These are phyloP conservation scores for Picochlorum sp. DNA, from an alignment of 139 green algal genomes.

Conservation along the genomic window DNA sequence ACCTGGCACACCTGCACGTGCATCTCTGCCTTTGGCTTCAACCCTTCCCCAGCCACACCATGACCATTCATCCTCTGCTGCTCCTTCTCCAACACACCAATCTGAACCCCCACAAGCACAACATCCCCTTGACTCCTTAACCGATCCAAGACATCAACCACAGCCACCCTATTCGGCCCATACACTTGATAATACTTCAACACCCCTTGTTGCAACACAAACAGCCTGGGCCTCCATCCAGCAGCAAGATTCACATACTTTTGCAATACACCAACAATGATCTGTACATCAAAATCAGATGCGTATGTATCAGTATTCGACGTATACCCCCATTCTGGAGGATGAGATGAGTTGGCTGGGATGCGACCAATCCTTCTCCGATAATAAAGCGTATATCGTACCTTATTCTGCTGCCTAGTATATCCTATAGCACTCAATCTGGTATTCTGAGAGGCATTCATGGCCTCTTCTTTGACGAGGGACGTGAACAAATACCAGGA, in stretches of 20 bases:
- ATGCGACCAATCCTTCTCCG: too few relatives aligned
- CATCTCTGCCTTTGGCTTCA: conserved; percentile 33
- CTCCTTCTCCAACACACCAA: conserved; percentile 35
- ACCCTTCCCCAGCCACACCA: neutral
- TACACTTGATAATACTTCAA: conserved; percentile 72
- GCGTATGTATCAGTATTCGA: too few relatives aligned
- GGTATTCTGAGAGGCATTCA: too few relatives aligned
- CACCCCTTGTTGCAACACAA: conserved; percentile 62
- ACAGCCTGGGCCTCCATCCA: conserved; percentile 64
- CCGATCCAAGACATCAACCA: conserved; percentile 38
- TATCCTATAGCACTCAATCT: neutral
- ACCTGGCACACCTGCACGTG: conserved; percentile 53
- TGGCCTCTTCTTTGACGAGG: too few relatives aligned
- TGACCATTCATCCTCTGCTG: neutral
- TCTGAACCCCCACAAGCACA: conserved; percentile 35
- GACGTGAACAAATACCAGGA: too few relatives aligned
- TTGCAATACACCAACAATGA: conserved; percentile 49
- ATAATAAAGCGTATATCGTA: neutral
- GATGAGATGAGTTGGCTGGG: too few relatives aligned
- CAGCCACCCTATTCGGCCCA: conserved; percentile 31
- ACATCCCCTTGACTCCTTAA: conserved; percentile 35
- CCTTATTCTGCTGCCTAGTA: neutral
- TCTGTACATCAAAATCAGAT: too few relatives aligned
- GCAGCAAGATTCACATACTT: conserved; percentile 70
- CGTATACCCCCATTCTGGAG: too few relatives aligned